Conservation (phyloP, 1,139 yeast genomes). For the Zygoascus hellenicus region DNA sequence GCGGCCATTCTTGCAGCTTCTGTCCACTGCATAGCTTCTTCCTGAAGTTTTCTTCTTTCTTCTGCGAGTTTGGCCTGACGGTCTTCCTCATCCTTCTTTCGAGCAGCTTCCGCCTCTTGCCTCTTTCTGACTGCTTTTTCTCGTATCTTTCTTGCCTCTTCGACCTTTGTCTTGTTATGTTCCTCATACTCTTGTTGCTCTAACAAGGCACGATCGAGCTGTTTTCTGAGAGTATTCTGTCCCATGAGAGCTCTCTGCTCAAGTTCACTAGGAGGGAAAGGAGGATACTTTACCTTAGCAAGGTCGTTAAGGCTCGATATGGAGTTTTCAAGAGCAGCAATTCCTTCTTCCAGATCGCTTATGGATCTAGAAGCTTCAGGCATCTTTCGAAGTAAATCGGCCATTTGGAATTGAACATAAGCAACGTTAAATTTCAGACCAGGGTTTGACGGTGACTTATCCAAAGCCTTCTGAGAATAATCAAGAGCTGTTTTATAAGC, state of each 20-base stretch:
- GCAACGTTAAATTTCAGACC: slow-evolving; percentile 73
- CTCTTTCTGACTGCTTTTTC: slow-evolving; percentile 49
- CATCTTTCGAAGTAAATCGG: slow-evolving; percentile 69
- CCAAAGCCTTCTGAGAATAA: slow-evolving; percentile 55
- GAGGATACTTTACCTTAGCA: slow-evolving; percentile 55
- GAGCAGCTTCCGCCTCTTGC: slow-evolving; percentile 36
- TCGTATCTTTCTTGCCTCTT: slow-evolving; percentile 64
- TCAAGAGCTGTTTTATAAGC: slow-evolving; percentile 58
- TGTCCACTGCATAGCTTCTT: slow-evolving; percentile 80
- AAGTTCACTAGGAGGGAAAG: slow-evolving; percentile 72
- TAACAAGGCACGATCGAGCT: slow-evolving; percentile 61
- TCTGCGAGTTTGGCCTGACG: slow-evolving; percentile 71
- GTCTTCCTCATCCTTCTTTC: slow-evolving; percentile 52
- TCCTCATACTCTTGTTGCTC: slow-evolving; percentile 69
- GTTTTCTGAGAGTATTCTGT: slow-evolving; percentile 62
- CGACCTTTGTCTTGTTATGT: slow-evolving; percentile 54
- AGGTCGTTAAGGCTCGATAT: slow-evolving; percentile 55
- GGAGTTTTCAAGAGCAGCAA: slow-evolving; percentile 57
- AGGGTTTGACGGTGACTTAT: slow-evolving; percentile 37
- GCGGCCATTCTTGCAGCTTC: slow-evolving; percentile 36
- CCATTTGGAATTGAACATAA: slow-evolving; percentile 77
- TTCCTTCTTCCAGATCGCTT: slow-evolving; percentile 55
- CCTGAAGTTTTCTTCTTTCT: slow-evolving; percentile 74
- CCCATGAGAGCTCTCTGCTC: slow-evolving; percentile 84
- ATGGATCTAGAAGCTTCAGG: slow-evolving; percentile 55